Evolutionary conservation across 257 asterid species (phyloP).

Genomic region (Buddleja alternifolia): DNA sequence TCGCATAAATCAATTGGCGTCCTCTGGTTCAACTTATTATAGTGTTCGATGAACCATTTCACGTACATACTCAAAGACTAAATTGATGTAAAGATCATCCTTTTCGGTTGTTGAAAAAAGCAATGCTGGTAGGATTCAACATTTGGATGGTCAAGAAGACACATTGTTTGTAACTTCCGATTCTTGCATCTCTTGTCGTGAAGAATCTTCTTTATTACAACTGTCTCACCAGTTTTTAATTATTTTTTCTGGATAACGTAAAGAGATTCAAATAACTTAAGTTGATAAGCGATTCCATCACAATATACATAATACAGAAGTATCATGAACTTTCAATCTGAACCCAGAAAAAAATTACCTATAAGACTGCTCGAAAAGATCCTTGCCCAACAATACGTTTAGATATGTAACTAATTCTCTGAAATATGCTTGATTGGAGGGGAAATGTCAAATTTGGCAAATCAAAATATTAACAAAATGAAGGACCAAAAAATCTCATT

Average conservation of each 20-base stretch:
- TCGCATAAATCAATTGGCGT: constrained; percentile 86
- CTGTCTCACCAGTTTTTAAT: too few species aligned
- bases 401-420: too few species aligned
- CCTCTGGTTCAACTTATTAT: constrained; percentile 87
- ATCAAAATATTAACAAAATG: too few species aligned
- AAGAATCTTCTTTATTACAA: constrained; percentile 93
- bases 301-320: constrained; percentile 24
- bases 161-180: constrained; percentile 94
- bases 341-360: too few species aligned
- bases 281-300: constrained; percentile 8
- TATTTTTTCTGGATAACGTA: constrained; percentile 76
- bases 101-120: constrained; percentile 95
- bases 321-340: too few species aligned
- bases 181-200: constrained; percentile 96
- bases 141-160: constrained; percentile 95
- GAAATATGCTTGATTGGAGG: too few species aligned
- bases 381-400: too few species aligned
- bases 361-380: too few species aligned
- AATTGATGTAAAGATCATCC: constrained; percentile 87
- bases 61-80: constrained; percentile 95
- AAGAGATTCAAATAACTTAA: constrained; percentile 29
- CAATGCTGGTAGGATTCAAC: constrained; percentile 89
- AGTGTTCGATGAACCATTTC: constrained; percentile 94
- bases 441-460: too few species aligned
- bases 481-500: too few species aligned